Conservation (phyloP, 2,329 filamentous ascomycete genomes). For the Sordariomycetes sp. region DNA sequence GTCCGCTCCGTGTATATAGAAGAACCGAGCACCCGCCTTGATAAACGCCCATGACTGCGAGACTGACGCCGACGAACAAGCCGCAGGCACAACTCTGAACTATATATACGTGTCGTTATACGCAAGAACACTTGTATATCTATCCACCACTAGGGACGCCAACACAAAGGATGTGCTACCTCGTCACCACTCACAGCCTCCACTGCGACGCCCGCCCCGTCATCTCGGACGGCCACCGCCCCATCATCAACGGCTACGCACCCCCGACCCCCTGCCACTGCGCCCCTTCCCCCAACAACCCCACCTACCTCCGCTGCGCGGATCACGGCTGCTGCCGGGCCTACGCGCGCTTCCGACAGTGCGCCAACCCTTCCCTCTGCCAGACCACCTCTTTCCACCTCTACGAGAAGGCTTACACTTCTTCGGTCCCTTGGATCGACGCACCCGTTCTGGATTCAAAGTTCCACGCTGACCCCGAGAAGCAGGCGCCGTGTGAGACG, state of each 20-base stretch:
- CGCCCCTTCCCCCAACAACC: neutral
- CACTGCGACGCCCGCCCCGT: slow-evolving; percentile 15
- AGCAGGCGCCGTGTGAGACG: neutral
- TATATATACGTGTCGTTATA: neutral
- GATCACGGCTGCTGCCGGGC: slow-evolving; percentile 15
- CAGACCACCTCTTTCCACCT: slow-evolving; percentile 7
- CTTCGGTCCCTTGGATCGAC: neutral
- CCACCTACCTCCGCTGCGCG: slow-evolving; percentile 9
- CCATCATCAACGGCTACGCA: slow-evolving; percentile 13
- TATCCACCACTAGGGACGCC: neutral
- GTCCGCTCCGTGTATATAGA: no score
- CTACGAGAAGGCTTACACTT: slow-evolving; percentile 5
- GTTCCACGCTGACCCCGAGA: neutral
- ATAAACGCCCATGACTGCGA: no score
- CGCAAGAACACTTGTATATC: neutral
- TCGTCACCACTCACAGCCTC: slow-evolving; percentile 13
- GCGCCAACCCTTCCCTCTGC: slow-evolving; percentile 7
- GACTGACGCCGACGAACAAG: no score
- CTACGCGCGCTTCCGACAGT: slow-evolving; percentile 8
- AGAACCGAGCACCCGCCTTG: no score
- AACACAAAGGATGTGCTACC: slow-evolving; percentile 8
- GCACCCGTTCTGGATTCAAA: neutral
- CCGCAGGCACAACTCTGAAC: neutral
- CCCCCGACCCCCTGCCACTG: slow-evolving; percentile 11
- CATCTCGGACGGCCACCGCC: slow-evolving; percentile 11